Base-by-base conservation (phyloP, 2,329 filamentous ascomycete genomes). In the Hymenoscyphus occultus region DNA sequence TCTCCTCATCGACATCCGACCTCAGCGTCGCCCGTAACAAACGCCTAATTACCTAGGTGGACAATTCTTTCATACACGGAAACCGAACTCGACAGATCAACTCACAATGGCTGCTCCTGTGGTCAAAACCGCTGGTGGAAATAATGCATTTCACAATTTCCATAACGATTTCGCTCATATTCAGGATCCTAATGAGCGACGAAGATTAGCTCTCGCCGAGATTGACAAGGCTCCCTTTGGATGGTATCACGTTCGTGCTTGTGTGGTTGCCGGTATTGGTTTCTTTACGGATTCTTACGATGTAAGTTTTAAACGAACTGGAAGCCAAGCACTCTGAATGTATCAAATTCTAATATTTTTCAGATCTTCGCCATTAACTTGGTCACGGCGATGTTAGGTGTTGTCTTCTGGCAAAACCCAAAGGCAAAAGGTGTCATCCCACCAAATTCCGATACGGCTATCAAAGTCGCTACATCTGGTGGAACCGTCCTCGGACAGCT, bases 261-360 rank as follows among this genome's bases (percentile, higher is more conserved):
- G 91, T 62, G 79, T 91, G 9, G 91, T 94, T 31, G 91, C 91
- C 39, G 91, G 92, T 72, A 89, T 94, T 67, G 92, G 91, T 71
- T 95, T 96, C 85, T 95, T 95, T 78, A 94, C 91, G 16, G 92
- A 94, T 75, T 90, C 90, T 48, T 94, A 93, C 78, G 88, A 90
- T 74, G 91, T 93, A 79, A 95, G 95, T 77, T 22, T 59, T 14
- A 16, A n/a, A n/a, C n/a, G n/a, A n/a, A n/a, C n/a, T n/a, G n/a
- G n/a, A n/a, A n/a, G n/a, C n/a, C n/a, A n/a, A n/a, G n/a, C n/a
- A n/a, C n/a, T n/a, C n/a, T n/a, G 10, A 13, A 54, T 19, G 6
- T 9, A 22, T 4, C 12, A 19, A 54, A 54, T 28, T 5, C 42
- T 51, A 35, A 51, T 5, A 32, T 19, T 35, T 71, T 3, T 54